Percentiles rank a stretch among this genome's conserved stretches.
Conservation (phyloP, 1,284 basidiomycete species). For the Bondarzewia mesenterica region DNA sequence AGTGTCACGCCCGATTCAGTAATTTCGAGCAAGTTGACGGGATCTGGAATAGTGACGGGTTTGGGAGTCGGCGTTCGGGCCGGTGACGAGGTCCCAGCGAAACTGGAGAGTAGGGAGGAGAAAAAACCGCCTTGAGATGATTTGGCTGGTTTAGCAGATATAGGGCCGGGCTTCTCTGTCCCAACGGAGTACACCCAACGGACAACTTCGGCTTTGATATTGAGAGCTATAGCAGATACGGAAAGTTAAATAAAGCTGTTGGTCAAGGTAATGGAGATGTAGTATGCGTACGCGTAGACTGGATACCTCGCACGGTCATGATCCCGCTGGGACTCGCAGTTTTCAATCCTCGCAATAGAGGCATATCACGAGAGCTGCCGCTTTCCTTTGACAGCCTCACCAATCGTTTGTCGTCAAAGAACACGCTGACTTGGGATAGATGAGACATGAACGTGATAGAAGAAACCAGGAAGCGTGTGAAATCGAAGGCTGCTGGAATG, state of each 20-base stretch:
- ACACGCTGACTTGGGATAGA: slow-evolving; percentile 71
- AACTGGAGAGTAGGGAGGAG: slow-evolving; percentile 66
- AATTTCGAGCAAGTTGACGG: slow-evolving; percentile 48
- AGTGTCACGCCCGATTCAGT: slow-evolving; percentile 66
- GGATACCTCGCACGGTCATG: slow-evolving; percentile 65
- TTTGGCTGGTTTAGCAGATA: slow-evolving; percentile 26
- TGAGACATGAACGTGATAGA: slow-evolving; percentile 93
- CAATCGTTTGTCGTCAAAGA: slow-evolving; percentile 74
- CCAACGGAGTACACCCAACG: slow-evolving; percentile 75
- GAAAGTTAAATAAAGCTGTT: too few relatives aligned
- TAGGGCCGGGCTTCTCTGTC: slow-evolving; percentile 43
- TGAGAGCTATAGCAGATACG: too few relatives aligned
- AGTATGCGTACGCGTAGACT: slow-evolving; percentile 48
- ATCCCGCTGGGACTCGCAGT: slow-evolving; percentile 37
- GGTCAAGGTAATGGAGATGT: slow-evolving; percentile 4
- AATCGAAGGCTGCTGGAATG: slow-evolving; percentile 80
- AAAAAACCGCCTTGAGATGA: slow-evolving; percentile 56
- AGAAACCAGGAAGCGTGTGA: slow-evolving; percentile 85
- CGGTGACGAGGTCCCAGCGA: slow-evolving; percentile 37
- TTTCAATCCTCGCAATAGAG: slow-evolving; percentile 48
- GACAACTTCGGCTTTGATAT: slow-evolving; percentile 80
- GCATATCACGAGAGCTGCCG: slow-evolving; percentile 48
- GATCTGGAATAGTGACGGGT: slow-evolving; percentile 26
- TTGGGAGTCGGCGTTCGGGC: slow-evolving; percentile 32
- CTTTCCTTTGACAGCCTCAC: slow-evolving; percentile 68